Evolutionary conservation across 176 grass and related monocot genomes (phyloP).

Genomic region (Lolium perenne): DNA sequence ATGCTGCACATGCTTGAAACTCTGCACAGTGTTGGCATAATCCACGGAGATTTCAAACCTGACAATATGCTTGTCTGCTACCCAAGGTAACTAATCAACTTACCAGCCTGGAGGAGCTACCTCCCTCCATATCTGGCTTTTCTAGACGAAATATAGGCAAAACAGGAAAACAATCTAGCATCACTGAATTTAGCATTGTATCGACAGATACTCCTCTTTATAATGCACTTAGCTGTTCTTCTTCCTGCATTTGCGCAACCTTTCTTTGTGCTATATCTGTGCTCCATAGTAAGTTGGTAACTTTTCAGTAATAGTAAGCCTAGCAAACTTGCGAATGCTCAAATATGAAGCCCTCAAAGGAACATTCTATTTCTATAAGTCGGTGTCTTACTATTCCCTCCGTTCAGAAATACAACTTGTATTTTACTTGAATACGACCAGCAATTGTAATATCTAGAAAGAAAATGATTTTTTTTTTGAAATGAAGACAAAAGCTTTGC

Average conservation of each 20-base stretch:
- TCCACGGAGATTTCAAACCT: constrained; percentile 95
- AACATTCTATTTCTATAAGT: not conserved
- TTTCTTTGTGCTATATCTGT: not conserved
- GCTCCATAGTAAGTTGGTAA: constrained; percentile 6
- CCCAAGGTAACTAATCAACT: constrained; percentile 61
- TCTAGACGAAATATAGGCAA: not conserved
- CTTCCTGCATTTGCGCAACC: not conserved
- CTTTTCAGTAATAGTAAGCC: not conserved
- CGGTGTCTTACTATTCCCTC: not conserved
- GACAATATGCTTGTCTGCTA: constrained; percentile 94
- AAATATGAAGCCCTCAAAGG: constrained; percentile 6
- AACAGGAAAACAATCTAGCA: not conserved
- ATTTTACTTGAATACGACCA: not conserved
- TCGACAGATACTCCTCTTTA: not conserved
- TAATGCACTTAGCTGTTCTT: not conserved
- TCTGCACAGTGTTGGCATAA: constrained; percentile 76
- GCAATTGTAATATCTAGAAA: too few relatives aligned
- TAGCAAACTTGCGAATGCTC: constrained; percentile 6
- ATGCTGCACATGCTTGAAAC: constrained; percentile 85
- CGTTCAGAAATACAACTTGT: not conserved
- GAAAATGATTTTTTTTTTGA: too few relatives aligned
- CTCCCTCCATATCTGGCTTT: not conserved
- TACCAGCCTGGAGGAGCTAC: not conserved
- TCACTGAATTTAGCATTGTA: not conserved
- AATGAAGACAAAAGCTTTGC: too few relatives aligned